phyloP scores from a whole-genome alignment of 1,284 basidiomycete genomes.

The Irpex rosettiformis region DNA sequence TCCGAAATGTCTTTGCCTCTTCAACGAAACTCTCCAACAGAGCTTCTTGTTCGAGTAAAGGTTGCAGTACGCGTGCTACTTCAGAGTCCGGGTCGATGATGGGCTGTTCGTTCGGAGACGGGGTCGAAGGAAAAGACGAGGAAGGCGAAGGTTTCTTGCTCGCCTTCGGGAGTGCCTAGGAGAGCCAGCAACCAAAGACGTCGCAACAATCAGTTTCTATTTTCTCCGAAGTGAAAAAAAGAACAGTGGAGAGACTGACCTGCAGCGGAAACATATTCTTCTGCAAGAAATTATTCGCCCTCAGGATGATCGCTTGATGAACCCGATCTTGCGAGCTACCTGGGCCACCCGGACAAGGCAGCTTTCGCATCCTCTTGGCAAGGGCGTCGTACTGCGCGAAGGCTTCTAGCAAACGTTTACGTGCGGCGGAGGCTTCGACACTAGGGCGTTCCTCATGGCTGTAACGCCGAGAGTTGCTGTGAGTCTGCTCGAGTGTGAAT shows the following conservation, averaged over 20 bases:
- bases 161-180: conserved; percentile 61
- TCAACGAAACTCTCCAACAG: conserved; percentile 80
- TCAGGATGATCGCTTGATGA: conserved; percentile 76
- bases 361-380: conserved; percentile 76
- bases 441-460: conserved; percentile 61
- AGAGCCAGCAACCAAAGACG: conserved; percentile 1
- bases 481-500: conserved; percentile 3
- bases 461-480: conserved; percentile 9
- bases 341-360: conserved; percentile 57
- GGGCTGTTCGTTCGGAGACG: conserved; percentile 24
- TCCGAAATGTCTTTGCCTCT: conserved; percentile 79
- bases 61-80: conserved; percentile 72
- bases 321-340: conserved; percentile 81
- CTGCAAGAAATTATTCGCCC: conserved; percentile 82
- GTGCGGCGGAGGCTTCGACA: conserved; percentile 64
- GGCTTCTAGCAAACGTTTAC: conserved; percentile 79
- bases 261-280: conserved; percentile 86
- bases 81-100: conserved; percentile 63
- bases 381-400: conserved; percentile 89
- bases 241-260: conserved; percentile 34
- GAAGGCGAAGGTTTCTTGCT: conserved; percentile 29
- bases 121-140: conserved; percentile 21
- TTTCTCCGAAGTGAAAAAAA: not conserved
- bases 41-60: conserved; percentile 87
- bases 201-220: not conserved